Percentiles rank a stretch among this genome's conserved stretches.
Conservation (phyloP, 768 basidiomycete genomes). For the Cyclocybe cylindracea region DNA sequence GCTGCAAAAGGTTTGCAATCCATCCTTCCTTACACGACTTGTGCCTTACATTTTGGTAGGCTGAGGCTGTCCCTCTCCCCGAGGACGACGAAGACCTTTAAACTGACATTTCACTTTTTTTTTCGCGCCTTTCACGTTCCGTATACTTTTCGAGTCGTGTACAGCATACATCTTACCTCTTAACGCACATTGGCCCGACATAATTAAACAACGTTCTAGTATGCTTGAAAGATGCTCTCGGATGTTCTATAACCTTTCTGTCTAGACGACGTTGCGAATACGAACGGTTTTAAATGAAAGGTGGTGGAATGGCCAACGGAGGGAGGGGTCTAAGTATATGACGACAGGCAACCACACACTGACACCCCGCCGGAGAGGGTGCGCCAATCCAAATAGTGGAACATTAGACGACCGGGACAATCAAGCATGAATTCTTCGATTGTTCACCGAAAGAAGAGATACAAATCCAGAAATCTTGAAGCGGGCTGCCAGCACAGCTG, state of each 20-base stretch:
- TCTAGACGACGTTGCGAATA: conserved; percentile 14
- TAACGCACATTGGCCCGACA: background rate
- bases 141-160: background rate
- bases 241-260: conserved; percentile 7
- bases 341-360: background rate
- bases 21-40: background rate
- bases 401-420: too few relatives aligned
- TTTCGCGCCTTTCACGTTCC: conserved; percentile 15
- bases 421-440: too few relatives aligned
- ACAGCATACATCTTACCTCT: background rate
- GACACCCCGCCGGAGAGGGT: background rate
- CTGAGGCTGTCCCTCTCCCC: conserved; percentile 90
- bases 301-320: background rate
- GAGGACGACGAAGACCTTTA: conserved; percentile 94
- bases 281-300: conserved; percentile 6
- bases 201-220: conserved; percentile 5
- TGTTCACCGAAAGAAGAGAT: too few relatives aligned
- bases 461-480: too few relatives aligned
- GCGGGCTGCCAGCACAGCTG: too few relatives aligned
- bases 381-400: too few relatives aligned
- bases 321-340: background rate
- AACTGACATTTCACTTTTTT: conserved; percentile 20
- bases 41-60: conserved; percentile 41
- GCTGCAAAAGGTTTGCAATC: conserved; percentile 57
- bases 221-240: conserved; percentile 3